Conservation (phyloP, 2,329 filamentous ascomycete species). For the Apiospora marii region DNA sequence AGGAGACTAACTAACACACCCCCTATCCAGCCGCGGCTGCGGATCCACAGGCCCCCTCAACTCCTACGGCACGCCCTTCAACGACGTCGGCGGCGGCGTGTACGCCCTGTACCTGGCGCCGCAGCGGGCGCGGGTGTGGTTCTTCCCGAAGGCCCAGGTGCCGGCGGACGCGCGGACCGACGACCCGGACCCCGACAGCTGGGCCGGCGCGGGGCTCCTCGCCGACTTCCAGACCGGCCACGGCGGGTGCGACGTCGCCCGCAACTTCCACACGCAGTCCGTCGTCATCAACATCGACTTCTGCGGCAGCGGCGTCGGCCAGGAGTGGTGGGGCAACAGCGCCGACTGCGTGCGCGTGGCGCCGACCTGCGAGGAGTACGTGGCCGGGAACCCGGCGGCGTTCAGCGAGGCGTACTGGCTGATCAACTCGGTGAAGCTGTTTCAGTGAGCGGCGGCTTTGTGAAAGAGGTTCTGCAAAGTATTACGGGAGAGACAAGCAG, state of each 20-base stretch:
- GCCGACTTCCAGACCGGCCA: constrained; percentile 66
- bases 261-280: constrained; percentile 70
- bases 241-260: constrained; percentile 65
- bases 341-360: constrained; percentile 64
- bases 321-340: constrained; percentile 53
- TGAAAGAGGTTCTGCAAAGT: not conserved
- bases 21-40: constrained; percentile 64
- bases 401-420: constrained; percentile 71
- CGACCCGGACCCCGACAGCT: constrained; percentile 66
- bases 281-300: constrained; percentile 73
- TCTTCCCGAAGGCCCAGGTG: constrained; percentile 57
- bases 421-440: constrained; percentile 76
- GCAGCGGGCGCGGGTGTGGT: constrained; percentile 70
- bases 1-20: not conserved
- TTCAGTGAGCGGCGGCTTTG: constrained; percentile 34
- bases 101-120: constrained; percentile 68
- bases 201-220: constrained; percentile 60
- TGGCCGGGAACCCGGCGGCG: constrained; percentile 62
- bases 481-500: not conserved
- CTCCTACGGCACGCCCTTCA: constrained; percentile 62
- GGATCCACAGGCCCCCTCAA: constrained; percentile 53
- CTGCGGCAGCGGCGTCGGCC: constrained; percentile 64
- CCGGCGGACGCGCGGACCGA: constrained; percentile 59
- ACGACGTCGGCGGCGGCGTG: constrained; percentile 62
- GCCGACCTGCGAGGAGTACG: constrained; percentile 63